Evolutionary conservation across 108 stramenopile species (phyloP), one percentile per base, ranked within the genome.

Genomic region (Skeletonema tropicum): DNA sequence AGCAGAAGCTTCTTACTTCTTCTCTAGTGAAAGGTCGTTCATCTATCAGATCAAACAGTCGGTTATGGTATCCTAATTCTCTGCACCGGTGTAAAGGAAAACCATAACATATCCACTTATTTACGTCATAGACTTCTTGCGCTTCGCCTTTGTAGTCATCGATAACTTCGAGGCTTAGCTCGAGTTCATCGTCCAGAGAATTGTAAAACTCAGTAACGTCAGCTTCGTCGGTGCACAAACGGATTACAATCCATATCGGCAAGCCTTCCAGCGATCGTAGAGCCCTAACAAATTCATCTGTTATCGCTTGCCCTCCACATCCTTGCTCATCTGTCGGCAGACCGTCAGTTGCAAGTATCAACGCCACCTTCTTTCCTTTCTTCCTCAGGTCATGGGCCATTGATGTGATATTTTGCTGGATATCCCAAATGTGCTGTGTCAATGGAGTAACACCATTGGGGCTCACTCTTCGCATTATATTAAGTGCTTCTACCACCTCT

Each of bases 61-160:
- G 71, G 48, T 85, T 77, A 42, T 82, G 79, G 14, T 75, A 80
- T 13, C 94, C 94, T 48, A 89, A 57, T 61, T 95, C 94, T 33
- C 94, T 76, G 26, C 84, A 68, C 26, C 85, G 49, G 68, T 95
- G 94, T 14, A 95, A 60, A 1, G 88, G 73, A 48, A 90, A 41
- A 1, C 74, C 82, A 75, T 95, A 95, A 29, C 74, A 85, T 5
- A 95, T 61, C 91, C 90, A 95, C 9, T 85, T 85, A 68, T 95
- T 92, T 11, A 86, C 71, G 23, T 63, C 58, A 64, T 79, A 70
- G 5, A 95, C 91, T 62, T 95, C 90, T 8, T 57, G 26, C 4
- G 94, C 94, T 79, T 95, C 94, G 9, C 80, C 88, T n/a, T 48
- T 32, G 46, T 89, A 81, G 60, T 95, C 92, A 66, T 95, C 94